Evolutionary conservation across 1,284 basidiomycete genomes (phyloP).

Genomic region (Cutaneotrichosporon sp.): DNA sequence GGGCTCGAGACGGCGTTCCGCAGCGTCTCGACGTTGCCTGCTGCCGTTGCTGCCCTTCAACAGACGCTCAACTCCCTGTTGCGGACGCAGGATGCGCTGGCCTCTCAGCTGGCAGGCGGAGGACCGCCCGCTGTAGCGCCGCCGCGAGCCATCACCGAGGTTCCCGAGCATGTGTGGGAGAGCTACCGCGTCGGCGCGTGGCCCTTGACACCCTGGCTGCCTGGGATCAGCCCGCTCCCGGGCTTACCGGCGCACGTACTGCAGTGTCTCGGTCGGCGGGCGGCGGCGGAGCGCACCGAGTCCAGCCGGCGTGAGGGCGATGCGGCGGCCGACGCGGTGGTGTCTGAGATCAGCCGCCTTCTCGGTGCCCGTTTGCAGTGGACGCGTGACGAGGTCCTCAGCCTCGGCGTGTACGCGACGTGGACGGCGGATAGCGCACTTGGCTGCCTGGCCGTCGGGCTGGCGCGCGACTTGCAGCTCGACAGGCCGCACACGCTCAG

Average conservation of each 20-base stretch:
- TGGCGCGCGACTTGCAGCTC: slow-evolving; percentile 38
- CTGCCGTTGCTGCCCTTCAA: slow-evolving; percentile 22
- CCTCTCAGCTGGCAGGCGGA: slow-evolving; percentile 11
- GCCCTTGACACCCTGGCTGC: slow-evolving; percentile 50
- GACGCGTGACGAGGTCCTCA: slow-evolving; percentile 46
- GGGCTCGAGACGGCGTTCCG: slow-evolving; percentile 23
- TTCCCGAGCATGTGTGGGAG: slow-evolving; percentile 41
- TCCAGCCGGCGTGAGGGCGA: slow-evolving; percentile 31
- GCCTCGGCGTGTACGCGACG: slow-evolving; percentile 47
- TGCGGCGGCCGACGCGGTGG: slow-evolving; percentile 28
- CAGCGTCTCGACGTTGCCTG: slow-evolving; percentile 17
- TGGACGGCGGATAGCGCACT: slow-evolving; percentile 47
- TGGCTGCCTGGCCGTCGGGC: slow-evolving; percentile 39
- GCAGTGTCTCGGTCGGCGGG: slow-evolving; percentile 37
- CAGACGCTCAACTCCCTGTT: slow-evolving; percentile 20
- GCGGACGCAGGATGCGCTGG: slow-evolving; percentile 21
- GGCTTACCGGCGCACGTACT: slow-evolving; percentile 43
- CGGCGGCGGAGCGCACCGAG: slow-evolving; percentile 34
- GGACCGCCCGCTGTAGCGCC: not conserved
- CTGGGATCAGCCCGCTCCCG: slow-evolving; percentile 39
- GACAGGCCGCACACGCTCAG: slow-evolving; percentile 32
- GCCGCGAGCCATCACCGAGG: slow-evolving; percentile 18
- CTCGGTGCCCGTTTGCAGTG: slow-evolving; percentile 31
- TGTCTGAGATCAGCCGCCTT: slow-evolving; percentile 37
- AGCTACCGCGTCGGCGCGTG: slow-evolving; percentile 44